phyloP scores from a whole-genome alignment of 140 eudicot genomes.

The Cichorium intybus region DNA sequence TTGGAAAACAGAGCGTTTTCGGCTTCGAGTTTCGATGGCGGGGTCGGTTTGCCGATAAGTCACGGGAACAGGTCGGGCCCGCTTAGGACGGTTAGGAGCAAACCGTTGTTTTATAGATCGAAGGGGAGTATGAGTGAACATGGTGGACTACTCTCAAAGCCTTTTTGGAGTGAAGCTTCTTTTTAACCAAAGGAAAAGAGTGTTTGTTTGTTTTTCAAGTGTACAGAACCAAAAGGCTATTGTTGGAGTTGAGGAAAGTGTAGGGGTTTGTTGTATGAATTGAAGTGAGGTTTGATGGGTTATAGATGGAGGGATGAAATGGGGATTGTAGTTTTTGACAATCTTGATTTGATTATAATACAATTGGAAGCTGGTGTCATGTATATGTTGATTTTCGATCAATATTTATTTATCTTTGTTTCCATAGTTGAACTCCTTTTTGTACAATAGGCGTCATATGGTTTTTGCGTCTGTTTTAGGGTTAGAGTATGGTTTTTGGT shows the following conservation, averaged over 20 bases:
- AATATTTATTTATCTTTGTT: slow-evolving; percentile 13
- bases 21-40: slow-evolving; percentile 51
- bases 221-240: slow-evolving; percentile 51
- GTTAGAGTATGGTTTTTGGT: neutral
- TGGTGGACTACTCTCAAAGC: slow-evolving; percentile 52
- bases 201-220: slow-evolving; percentile 34
- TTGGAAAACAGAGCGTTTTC: slow-evolving; percentile 63
- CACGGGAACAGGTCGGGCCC: slow-evolving; percentile 90
- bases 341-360: slow-evolving; percentile 41
- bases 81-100: slow-evolving; percentile 73
- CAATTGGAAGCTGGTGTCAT: slow-evolving; percentile 40
- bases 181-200: slow-evolving; percentile 31
- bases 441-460: neutral
- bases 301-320: slow-evolving; percentile 15
- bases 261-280: slow-evolving; percentile 29
- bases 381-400: slow-evolving; percentile 35
- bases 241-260: slow-evolving; percentile 32
- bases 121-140: slow-evolving; percentile 90
- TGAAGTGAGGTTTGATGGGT: slow-evolving; percentile 25
- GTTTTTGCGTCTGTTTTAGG: neutral
- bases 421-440: slow-evolving; percentile 2
- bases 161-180: slow-evolving; percentile 67
- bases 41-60: slow-evolving; percentile 42
- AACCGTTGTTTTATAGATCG: slow-evolving; percentile 57
- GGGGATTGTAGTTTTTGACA: slow-evolving; percentile 47